Conservation (phyloP, 2,329 filamentous ascomycete genomes). For the Hymenoscyphus fructigenus region DNA sequence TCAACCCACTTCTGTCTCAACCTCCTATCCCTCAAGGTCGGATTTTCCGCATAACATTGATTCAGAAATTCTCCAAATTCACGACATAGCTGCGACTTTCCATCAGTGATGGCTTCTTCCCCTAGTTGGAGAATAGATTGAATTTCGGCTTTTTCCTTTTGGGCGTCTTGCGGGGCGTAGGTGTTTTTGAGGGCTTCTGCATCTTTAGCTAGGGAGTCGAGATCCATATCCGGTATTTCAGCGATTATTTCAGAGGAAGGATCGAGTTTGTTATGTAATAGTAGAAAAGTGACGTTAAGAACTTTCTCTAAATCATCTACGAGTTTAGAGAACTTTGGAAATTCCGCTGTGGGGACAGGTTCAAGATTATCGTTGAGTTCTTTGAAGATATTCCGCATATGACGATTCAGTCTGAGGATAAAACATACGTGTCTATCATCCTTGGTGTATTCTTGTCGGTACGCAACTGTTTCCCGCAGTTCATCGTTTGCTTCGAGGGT, state of each 20-base stretch:
- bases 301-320: neutral
- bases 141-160: neutral
- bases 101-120: neutral
- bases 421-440: neutral
- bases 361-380: neutral
- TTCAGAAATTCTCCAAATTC: neutral
- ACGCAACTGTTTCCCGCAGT: neutral
- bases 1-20: neutral
- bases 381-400: neutral
- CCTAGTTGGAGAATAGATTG: neutral
- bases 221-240: neutral
- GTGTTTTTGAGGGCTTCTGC: neutral
- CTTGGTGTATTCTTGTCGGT: neutral
- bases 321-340: neutral
- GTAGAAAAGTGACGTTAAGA: neutral
- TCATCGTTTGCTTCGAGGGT: neutral
- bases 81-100: neutral
- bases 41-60: neutral
- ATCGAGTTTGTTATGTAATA: neutral
- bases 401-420: neutral
- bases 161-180: neutral
- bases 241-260: neutral
- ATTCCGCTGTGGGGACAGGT: neutral
- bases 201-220: neutral
- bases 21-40: neutral